These are phyloP conservation scores for Talaromyces sp. DNA, from an alignment of 2,329 filamentous ascomycete genomes.

Conservation along the genomic window DNA sequence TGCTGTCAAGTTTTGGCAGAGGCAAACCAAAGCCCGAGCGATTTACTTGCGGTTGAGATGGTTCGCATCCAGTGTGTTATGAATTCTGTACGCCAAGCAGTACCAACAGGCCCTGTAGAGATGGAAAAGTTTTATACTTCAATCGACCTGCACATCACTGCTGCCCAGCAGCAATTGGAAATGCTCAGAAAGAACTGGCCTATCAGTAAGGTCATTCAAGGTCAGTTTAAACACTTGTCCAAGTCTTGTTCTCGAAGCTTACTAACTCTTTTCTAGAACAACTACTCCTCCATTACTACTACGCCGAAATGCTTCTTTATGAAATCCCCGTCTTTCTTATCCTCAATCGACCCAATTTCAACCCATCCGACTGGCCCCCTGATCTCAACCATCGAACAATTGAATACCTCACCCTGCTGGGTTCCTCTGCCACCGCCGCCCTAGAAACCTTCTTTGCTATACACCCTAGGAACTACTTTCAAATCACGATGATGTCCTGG, in stretches of 20 bases:
- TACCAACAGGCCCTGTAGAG: background rate
- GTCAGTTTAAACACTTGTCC: background rate
- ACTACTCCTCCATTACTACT: slow-evolving; percentile 2
- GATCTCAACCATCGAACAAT: background rate
- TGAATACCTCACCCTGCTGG: background rate
- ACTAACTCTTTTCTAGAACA: background rate
- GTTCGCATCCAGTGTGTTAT: slow-evolving; percentile 1
- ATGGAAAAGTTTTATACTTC: background rate
- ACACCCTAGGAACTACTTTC: background rate
- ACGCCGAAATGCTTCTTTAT: slow-evolving; percentile 5
- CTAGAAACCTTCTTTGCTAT: slow-evolving; percentile 3
- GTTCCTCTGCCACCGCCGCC: background rate
- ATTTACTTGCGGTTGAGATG: slow-evolving; percentile 2
- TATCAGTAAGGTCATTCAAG: background rate
- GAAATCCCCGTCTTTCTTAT: slow-evolving; percentile 4
- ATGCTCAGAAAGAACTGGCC: background rate
- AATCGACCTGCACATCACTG: background rate
- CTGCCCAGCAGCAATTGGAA: background rate
- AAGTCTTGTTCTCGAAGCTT: background rate
- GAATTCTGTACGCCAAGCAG: background rate
- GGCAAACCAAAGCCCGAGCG: background rate
- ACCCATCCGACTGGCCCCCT: background rate
- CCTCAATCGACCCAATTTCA: background rate
- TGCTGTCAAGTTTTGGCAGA: slow-evolving; percentile 3
- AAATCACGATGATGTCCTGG: slow-evolving; percentile 3